A percentile compares a stretch with the other conserved stretches of the same genome.
Conservation (phyloP, 371 early-diverging fungal species). For the Mortierella sp. region DNA sequence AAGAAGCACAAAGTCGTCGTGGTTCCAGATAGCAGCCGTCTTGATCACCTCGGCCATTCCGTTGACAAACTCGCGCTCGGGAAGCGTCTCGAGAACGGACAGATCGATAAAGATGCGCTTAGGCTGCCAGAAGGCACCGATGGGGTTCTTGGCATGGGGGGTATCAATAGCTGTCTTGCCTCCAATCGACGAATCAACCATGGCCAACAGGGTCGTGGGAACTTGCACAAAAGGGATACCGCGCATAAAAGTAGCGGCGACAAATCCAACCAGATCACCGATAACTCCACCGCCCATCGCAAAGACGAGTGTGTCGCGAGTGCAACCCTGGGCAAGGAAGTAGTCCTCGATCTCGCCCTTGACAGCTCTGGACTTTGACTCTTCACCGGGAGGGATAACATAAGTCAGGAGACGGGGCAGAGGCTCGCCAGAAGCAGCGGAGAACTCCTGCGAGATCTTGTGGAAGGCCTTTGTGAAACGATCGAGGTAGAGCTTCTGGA, state of each 20-base stretch:
- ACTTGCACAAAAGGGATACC: conserved; percentile 95
- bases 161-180: conserved; percentile 98
- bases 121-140: conserved; percentile 98
- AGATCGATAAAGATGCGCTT: conserved; percentile 94
- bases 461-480: conserved; percentile 63
- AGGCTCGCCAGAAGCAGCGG: conserved; percentile 38
- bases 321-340: conserved; percentile 87
- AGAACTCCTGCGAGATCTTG: conserved; percentile 62
- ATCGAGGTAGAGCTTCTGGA: conserved; percentile 84
- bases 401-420: conserved; percentile 82
- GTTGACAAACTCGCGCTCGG: conserved; percentile 94
- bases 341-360: conserved; percentile 95
- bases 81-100: conserved; percentile 88
- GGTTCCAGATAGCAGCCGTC: conserved; percentile 95
- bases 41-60: conserved; percentile 99
- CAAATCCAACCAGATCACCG: conserved; percentile 96
- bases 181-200: conserved; percentile 98
- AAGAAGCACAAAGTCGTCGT: conserved; percentile 88
- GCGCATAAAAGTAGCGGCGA: conserved; percentile 98
- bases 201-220: conserved; percentile 96
- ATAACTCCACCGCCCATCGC: conserved; percentile 99
- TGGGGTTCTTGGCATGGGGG: conserved; percentile 95
- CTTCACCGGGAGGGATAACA: conserved; percentile 93
- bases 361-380: conserved; percentile 88
- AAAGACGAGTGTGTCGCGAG: conserved; percentile 94